Evolutionary conservation across 83 land plant genomes (phyloP).

Genomic region (Isoetes engelmannii): DNA sequence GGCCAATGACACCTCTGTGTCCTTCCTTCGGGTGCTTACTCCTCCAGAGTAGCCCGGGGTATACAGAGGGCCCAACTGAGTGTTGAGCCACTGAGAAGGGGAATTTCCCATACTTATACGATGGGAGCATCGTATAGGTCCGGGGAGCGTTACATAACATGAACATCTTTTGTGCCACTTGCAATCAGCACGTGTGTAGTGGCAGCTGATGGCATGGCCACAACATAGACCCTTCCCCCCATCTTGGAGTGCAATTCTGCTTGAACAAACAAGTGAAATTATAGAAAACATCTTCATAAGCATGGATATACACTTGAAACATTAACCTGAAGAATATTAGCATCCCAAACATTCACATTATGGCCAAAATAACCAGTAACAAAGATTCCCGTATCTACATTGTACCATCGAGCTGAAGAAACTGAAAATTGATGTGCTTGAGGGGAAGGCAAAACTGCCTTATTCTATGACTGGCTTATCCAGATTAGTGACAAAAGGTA

Average conservation of each 20-base stretch:
- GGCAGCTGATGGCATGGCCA: conserved; percentile 75
- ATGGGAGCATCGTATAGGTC: no score
- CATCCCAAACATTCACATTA: conserved; percentile 86
- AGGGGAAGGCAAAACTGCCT: no score
- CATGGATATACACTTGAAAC: conserved; percentile 2
- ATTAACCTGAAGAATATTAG: conserved; percentile 60
- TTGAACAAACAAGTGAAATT: conserved; percentile 32
- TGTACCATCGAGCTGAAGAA: conserved; percentile 90
- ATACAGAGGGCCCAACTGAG: no score
- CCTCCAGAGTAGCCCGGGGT: no score
- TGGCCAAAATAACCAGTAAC: conserved; percentile 76
- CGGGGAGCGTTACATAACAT: no score
- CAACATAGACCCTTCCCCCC: conserved; percentile 77
- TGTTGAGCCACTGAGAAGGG: no score
- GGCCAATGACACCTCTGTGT: no score
- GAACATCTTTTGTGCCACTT: conserved; percentile 84
- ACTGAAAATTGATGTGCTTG: conserved; percentile 65
- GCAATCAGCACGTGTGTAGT: conserved; percentile 92
- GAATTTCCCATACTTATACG: no score
- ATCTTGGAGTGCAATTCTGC: conserved; percentile 72
- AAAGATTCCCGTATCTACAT: conserved; percentile 83
- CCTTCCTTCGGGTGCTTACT: no score
- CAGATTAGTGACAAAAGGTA: no score
- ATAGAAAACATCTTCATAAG: conserved; percentile 6
- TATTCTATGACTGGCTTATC: no score